Percentiles rank a stretch among this genome's conserved stretches.
phyloP scores from a whole-genome alignment of 1,284 basidiomycete species.

The Psilocybe mexicana region DNA sequence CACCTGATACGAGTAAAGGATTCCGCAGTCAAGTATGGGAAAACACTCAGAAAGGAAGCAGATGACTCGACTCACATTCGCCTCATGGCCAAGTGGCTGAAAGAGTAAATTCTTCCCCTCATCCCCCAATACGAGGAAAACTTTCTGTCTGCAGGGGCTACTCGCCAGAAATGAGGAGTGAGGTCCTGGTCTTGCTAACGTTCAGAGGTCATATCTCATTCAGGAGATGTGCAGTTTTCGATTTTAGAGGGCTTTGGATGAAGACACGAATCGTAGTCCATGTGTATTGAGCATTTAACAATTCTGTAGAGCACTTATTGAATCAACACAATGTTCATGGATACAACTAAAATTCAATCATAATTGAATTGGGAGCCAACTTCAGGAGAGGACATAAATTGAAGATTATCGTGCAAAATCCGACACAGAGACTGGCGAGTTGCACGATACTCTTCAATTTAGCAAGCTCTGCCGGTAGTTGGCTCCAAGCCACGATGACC shows the following conservation, averaged over 20 bases:
- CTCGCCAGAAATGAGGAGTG: no score
- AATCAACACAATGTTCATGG: not conserved
- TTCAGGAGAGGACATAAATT: not conserved
- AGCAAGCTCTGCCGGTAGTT: not conserved
- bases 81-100: not conserved
- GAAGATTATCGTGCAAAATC: constrained; percentile 5
- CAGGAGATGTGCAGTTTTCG: no score
- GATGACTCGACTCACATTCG: not conserved
- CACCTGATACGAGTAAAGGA: not conserved
- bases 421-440: not conserved
- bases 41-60: not conserved
- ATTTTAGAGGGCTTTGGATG: no score
- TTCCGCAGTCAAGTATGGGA: not conserved
- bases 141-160: no score
- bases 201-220: no score
- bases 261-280: not conserved
- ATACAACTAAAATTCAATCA: not conserved
- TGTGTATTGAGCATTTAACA: not conserved
- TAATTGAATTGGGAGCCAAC: constrained; percentile 2
- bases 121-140: not conserved
- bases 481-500: not conserved
- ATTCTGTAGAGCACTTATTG: not conserved
- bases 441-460: constrained; percentile 11
- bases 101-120: not conserved
- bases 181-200: no score